phyloP scores from a whole-genome alignment of 441 rosid genomes.

The Croton laevigatus region DNA sequence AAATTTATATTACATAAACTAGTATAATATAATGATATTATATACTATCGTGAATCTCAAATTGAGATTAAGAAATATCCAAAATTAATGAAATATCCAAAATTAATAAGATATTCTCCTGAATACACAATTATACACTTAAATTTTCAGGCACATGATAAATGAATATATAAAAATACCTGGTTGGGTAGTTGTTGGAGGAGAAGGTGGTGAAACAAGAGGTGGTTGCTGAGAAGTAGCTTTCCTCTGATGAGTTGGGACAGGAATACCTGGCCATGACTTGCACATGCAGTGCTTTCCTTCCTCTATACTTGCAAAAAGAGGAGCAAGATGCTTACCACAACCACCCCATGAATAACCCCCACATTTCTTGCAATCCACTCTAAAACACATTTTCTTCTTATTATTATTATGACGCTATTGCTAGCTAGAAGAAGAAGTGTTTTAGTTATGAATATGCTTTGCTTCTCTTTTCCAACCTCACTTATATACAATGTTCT shows the following conservation, averaged over 20 bases:
- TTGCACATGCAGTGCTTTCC: slow-evolving; percentile 56
- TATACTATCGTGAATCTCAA: no score
- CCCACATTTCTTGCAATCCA: slow-evolving; percentile 43
- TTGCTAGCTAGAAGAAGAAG: no score
- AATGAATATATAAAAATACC: not conserved
- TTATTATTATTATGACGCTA: no score
- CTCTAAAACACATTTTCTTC: slow-evolving; percentile 41
- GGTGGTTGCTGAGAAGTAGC: slow-evolving; percentile 15
- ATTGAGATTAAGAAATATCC: no score
- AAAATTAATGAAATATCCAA: no score
- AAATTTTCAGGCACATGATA: not conserved
- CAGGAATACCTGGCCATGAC: slow-evolving; percentile 50
- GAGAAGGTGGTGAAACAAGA: not conserved
- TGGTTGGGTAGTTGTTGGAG: not conserved
- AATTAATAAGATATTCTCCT: not conserved
- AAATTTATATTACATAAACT: no score
- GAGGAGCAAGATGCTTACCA: slow-evolving; percentile 36
- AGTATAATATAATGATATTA: no score
- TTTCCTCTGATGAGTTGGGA: slow-evolving; percentile 5
- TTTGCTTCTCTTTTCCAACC: not conserved
- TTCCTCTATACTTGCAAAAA: slow-evolving; percentile 38
- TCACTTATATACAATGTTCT: not conserved
- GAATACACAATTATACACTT: not conserved
- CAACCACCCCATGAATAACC: slow-evolving; percentile 52
- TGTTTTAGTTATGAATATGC: not conserved